A percentile compares a stretch with the other conserved stretches of the same genome.
Evolutionary conservation across 78 protist species (phyloP).

Genomic region (Isochrysis galbana): DNA sequence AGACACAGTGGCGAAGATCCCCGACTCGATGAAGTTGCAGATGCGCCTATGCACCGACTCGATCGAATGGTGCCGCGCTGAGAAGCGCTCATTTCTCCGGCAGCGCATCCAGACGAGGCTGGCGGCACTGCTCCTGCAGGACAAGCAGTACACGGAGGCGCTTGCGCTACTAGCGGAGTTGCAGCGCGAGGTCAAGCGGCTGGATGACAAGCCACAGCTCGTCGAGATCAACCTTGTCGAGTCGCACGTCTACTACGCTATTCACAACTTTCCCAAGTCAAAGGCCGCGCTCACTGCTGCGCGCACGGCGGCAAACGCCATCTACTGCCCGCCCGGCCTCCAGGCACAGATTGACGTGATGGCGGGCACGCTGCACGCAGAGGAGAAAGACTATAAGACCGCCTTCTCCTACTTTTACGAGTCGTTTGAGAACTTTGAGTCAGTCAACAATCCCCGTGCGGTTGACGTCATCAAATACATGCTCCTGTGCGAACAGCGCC

Average conservation of each 20-base stretch:
- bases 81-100: conserved; percentile 91
- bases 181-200: conserved; percentile 86
- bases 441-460: neutral
- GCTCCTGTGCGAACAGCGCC: neutral
- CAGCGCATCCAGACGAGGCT: conserved; percentile 91
- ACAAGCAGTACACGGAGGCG: conserved; percentile 69
- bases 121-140: conserved; percentile 68
- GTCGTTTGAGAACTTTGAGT: conserved; percentile 87
- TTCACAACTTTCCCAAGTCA: conserved; percentile 78
- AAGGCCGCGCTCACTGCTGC: conserved; percentile 87
- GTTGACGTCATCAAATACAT: conserved; percentile 68
- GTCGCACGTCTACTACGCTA: conserved; percentile 74
- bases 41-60: conserved; percentile 77
- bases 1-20: conserved; percentile 58
- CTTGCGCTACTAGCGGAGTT: conserved; percentile 66
- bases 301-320: conserved; percentile 94
- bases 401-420: conserved; percentile 96
- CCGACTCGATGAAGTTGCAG: conserved; percentile 44
- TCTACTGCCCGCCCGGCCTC: conserved; percentile 93
- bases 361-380: conserved; percentile 91
- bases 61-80: conserved; percentile 88
- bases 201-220: conserved; percentile 95
- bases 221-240: conserved; percentile 89
- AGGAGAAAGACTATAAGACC: conserved; percentile 96
- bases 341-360: conserved; percentile 90